Conservation (phyloP, 208 protist species). For the Leishmania aethiopica region DNA sequence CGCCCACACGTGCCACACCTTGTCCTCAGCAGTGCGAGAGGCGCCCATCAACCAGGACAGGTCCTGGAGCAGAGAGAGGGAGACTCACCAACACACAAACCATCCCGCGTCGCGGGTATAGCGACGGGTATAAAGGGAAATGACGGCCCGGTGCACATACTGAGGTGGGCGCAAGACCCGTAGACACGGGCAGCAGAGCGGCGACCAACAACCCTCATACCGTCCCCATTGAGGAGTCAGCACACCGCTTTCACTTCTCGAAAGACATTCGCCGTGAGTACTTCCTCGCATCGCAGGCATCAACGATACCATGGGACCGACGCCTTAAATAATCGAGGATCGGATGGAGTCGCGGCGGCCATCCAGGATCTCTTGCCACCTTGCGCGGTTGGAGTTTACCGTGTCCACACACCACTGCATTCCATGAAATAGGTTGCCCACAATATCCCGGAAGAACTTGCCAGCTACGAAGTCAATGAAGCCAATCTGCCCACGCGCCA, state of each 20-base stretch:
- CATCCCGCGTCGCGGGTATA: neutral
- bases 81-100: neutral
- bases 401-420: constrained; percentile 88
- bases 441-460: constrained; percentile 82
- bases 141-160: neutral
- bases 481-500: constrained; percentile 84
- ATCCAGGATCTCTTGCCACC: constrained; percentile 76
- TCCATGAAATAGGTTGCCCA: constrained; percentile 48
- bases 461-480: constrained; percentile 88
- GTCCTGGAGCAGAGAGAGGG: neutral
- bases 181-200: neutral
- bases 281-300: neutral
- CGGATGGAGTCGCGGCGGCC: neutral
- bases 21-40: neutral
- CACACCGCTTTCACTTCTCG: neutral
- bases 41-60: neutral
- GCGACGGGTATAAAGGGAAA: neutral
- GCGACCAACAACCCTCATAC: neutral
- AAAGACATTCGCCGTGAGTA: neutral
- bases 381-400: constrained; percentile 53
- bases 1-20: too few relatives aligned
- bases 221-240: neutral
- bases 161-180: neutral
- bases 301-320: neutral
- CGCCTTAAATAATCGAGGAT: neutral